Conservation (phyloP, 306 rosid genomes). For the Citrullus amarus region DNA sequence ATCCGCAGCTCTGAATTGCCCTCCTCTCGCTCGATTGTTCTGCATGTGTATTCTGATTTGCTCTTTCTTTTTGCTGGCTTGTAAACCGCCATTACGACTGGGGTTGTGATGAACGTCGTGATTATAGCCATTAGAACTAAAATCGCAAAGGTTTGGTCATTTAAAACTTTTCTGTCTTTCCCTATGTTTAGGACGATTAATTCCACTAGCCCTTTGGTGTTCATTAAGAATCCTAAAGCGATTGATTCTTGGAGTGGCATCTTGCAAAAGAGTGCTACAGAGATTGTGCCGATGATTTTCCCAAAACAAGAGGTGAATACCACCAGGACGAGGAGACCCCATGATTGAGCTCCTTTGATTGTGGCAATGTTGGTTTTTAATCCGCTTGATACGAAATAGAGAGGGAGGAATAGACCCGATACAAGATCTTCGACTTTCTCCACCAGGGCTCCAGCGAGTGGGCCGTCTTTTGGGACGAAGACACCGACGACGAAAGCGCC, state of each 20-base stretch:
- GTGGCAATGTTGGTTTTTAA: constrained; percentile 70
- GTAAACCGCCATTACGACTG: constrained; percentile 49
- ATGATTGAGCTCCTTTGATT: constrained; percentile 66
- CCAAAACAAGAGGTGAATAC: constrained; percentile 66
- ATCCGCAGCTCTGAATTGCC: constrained; percentile 43
- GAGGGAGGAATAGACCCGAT: constrained; percentile 71
- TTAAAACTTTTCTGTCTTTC: constrained; percentile 80
- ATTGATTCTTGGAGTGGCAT: constrained; percentile 49
- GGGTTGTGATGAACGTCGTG: constrained; percentile 83
- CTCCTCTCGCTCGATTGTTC: constrained; percentile 43
- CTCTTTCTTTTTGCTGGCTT: constrained; percentile 47
- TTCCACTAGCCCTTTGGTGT: constrained; percentile 85
- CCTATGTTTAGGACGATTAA: constrained; percentile 90
- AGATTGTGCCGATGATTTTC: constrained; percentile 58
- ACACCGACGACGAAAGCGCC: constrained; percentile 80
- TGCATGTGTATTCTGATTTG: constrained; percentile 30
- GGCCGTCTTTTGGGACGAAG: constrained; percentile 70
- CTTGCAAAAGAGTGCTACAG: constrained; percentile 42
- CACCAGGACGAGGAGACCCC: constrained; percentile 77
- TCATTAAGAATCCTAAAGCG: constrained; percentile 79
- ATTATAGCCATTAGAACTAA: constrained; percentile 90
- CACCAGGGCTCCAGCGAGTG: constrained; percentile 58
- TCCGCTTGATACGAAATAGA: constrained; percentile 86
- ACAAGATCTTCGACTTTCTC: constrained; percentile 94
- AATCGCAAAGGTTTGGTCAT: constrained; percentile 81